phyloP scores from a whole-genome alignment of 192 early-diverging fungal species.

The Spizellomyces punctatus region DNA sequence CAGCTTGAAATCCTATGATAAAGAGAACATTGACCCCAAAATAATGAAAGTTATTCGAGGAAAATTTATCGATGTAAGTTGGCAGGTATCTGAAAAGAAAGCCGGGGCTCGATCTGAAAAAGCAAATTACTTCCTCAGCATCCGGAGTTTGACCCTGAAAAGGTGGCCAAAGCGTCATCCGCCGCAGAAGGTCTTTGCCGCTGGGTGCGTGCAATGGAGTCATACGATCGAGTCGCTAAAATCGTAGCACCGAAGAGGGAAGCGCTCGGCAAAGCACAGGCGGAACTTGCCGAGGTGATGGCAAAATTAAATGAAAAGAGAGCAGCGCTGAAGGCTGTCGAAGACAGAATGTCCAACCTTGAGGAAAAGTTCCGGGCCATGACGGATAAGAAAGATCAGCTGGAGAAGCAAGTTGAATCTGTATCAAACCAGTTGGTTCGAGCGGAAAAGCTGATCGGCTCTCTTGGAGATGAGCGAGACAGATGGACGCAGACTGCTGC shows the following conservation, averaged over 20 bases:
- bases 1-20: slow-evolving; percentile 57
- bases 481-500: slow-evolving; percentile 63
- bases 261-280: slow-evolving; percentile 57
- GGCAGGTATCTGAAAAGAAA: not conserved
- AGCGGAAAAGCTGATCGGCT: slow-evolving; percentile 64
- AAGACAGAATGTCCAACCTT: slow-evolving; percentile 56
- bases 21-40: slow-evolving; percentile 55
- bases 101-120: not conserved
- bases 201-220: slow-evolving; percentile 65
- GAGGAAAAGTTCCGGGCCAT: slow-evolving; percentile 60
- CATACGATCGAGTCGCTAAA: slow-evolving; percentile 63
- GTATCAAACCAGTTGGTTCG: slow-evolving; percentile 65
- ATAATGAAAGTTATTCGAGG: slow-evolving; percentile 64
- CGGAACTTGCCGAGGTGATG: slow-evolving; percentile 59
- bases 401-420: slow-evolving; percentile 61
- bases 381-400: slow-evolving; percentile 57
- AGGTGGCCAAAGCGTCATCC: slow-evolving; percentile 62
- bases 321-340: slow-evolving; percentile 59
- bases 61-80: slow-evolving; percentile 54
- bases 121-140: slow-evolving; percentile 25
- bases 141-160: slow-evolving; percentile 67
- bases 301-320: slow-evolving; percentile 58
- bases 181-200: slow-evolving; percentile 62
- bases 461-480: slow-evolving; percentile 59
- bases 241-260: slow-evolving; percentile 62